Percentiles rank a stretch among this genome's conserved stretches.
These are phyloP conservation scores for Globisporangium camurandrum DNA, from an alignment of 352 stramenopile species.

Conservation along the genomic window DNA sequence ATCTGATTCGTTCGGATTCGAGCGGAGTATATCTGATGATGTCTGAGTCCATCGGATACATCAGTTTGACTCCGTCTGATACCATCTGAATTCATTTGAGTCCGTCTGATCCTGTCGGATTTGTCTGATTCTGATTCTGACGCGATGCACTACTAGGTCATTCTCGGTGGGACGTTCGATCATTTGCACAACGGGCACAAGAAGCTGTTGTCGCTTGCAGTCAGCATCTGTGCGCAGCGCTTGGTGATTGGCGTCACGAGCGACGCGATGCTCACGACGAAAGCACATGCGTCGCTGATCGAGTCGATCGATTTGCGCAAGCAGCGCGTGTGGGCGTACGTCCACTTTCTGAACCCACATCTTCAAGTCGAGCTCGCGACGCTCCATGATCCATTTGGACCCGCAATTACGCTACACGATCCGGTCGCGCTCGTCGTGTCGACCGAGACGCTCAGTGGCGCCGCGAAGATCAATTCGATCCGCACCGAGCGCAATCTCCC, in stretches of 20 bases:
- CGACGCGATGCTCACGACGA: slow-evolving; percentile 71
- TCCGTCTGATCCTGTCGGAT: background rate
- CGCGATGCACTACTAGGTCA: slow-evolving; percentile 16
- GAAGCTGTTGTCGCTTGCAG: slow-evolving; percentile 79
- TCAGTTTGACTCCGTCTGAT: no score
- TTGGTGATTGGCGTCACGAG: slow-evolving; percentile 78
- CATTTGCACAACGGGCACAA: slow-evolving; percentile 89
- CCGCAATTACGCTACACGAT: slow-evolving; percentile 65
- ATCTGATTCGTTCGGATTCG: background rate
- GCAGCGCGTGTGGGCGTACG: slow-evolving; percentile 44
- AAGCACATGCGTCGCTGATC: slow-evolving; percentile 66
- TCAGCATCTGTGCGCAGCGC: slow-evolving; percentile 33
- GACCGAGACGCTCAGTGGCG: slow-evolving; percentile 71
- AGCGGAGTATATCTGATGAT: background rate
- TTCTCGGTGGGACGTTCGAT: slow-evolving; percentile 87
- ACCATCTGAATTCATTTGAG: background rate
- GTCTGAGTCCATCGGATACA: background rate
- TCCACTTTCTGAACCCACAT: slow-evolving; percentile 55
- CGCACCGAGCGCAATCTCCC: slow-evolving; percentile 43
- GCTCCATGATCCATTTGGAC: slow-evolving; percentile 83
- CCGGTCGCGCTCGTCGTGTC: slow-evolving; percentile 77
- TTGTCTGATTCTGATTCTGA: background rate
- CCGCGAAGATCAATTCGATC: slow-evolving; percentile 82
- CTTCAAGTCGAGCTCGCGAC: slow-evolving; percentile 61
- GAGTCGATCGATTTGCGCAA: slow-evolving; percentile 53